Base-by-base conservation (phyloP, 2,329 filamentous ascomycete species). In the Fusarium marasasianum region DNA sequence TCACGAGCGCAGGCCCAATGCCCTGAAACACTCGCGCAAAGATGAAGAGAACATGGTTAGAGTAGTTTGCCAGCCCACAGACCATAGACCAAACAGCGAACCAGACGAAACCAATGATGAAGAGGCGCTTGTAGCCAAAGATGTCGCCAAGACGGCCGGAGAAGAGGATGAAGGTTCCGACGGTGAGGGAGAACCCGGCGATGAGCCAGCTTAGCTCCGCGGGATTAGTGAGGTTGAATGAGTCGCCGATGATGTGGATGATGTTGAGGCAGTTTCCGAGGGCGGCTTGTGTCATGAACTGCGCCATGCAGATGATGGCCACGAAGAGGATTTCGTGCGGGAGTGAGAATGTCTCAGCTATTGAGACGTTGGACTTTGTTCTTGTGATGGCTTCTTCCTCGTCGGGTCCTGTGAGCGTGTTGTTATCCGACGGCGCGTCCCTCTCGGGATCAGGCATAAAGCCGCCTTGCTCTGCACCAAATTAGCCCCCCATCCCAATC, bases 1-100 rank as follows among this genome's bases (percentile, higher is more conserved):
- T 82, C 17, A 87, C 82, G 40, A 93, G 83, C 1, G 91, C 90
- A 1, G 90, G 89, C 0, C 91, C 92, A 24, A 91, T 86, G 1
- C 90, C 89, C 70, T 91, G 89, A 6, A 91, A 78, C 0, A 86
- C 87, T 11, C 89, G 84, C n/a, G 84, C 83, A 41, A 86, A 81
- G 66, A 87, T 83, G 74, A 89, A 89, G 18, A 88, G 80, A 4
- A 83, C 80, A 60, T 79, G 80, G 60, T 79, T 80, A 10, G 83
- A 83, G 64, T 84, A 86, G 54, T 78, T 77, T 3, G 80, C 78
- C 1, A 84, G 63, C 1, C 88, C 89, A 8, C 83, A 84, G 4
- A 88, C 69, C 20, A 89, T 77, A 4, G 86, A 86, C 85, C 87
- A 91, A 10, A 87, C 45, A 2, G 86, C 82, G 44, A 89, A 88